Percentiles rank a stretch among this genome's conserved stretches.
These are phyloP conservation scores for Ilex paraguariensis DNA, from an alignment of 305 asterid species.

Conservation along the genomic window DNA sequence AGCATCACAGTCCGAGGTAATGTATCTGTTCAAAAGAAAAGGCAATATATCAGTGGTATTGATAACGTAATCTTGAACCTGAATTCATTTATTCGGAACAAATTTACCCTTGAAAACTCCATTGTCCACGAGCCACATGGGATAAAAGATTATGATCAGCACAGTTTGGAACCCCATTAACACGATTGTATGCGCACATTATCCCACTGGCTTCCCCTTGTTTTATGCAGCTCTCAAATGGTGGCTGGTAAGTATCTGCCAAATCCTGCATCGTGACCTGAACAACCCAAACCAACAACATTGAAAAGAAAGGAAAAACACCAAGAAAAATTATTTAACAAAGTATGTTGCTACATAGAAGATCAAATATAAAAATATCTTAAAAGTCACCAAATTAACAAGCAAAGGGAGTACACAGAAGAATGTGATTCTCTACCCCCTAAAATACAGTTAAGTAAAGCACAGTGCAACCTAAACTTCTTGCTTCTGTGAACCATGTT, in stretches of 20 bases:
- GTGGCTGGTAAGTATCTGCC: slow-evolving; percentile 75
- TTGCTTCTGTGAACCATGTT: too few species aligned
- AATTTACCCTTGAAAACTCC: slow-evolving; percentile 69
- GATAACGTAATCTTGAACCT: not conserved
- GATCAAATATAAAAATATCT: too few species aligned
- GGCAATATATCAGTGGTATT: not conserved
- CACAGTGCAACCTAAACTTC: too few species aligned
- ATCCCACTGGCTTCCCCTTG: slow-evolving; percentile 55
- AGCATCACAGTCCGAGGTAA: slow-evolving; percentile 66
- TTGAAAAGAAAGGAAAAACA: not conserved
- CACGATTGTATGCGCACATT: slow-evolving; percentile 71
- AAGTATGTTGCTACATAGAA: too few species aligned
- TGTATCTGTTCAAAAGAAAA: slow-evolving; percentile 33
- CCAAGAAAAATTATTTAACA: not conserved
- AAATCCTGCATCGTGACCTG: slow-evolving; percentile 25
- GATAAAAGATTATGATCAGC: slow-evolving; percentile 51
- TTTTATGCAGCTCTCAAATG: slow-evolving; percentile 60
- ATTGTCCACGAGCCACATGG: slow-evolving; percentile 46
- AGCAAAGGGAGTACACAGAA: too few species aligned
- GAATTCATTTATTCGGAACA: not conserved
- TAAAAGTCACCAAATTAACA: too few species aligned
- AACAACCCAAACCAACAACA: not conserved
- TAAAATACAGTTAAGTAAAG: too few species aligned
- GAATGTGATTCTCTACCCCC: too few species aligned
- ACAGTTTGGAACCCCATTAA: slow-evolving; percentile 71